Conservation (phyloP, 371 early-diverging fungal genomes). For the Rhizopus sp. region DNA sequence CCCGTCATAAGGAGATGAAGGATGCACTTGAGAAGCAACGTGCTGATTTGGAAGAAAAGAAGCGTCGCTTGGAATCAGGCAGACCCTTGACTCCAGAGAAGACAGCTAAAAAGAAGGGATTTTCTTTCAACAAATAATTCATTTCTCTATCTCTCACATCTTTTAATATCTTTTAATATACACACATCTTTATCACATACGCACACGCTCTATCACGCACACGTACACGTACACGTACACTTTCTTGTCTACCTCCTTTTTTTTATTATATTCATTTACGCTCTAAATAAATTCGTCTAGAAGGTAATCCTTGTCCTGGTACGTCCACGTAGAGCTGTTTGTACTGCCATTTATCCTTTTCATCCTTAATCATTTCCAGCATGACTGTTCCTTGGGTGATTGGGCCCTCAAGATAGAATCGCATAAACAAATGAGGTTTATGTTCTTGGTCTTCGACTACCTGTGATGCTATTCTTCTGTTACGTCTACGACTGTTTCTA, state of each 20-base stretch:
- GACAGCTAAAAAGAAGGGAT: conserved; percentile 79
- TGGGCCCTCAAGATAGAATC: conserved; percentile 54
- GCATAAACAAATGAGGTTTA: conserved; percentile 51
- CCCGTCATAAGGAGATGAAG: conserved; percentile 97
- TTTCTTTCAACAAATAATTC: conserved; percentile 68
- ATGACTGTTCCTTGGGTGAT: conserved; percentile 46
- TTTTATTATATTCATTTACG: background rate
- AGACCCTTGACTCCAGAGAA: conserved; percentile 88
- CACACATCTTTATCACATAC: background rate
- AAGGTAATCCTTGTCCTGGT: conserved; percentile 42
- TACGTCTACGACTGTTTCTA: conserved; percentile 44
- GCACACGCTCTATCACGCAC: background rate
- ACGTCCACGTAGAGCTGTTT: conserved; percentile 55
- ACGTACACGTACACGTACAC: background rate
- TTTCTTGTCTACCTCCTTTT: background rate
- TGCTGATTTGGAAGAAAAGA: conserved; percentile 91
- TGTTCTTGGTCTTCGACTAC: conserved; percentile 40
- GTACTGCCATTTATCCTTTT: conserved; percentile 51
- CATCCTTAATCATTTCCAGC: conserved; percentile 55
- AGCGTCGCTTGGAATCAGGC: conserved; percentile 82
- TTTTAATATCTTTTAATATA: background rate
- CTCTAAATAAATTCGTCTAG: conserved; percentile 25
- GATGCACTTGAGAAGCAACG: conserved; percentile 94
- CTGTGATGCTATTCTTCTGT: conserved; percentile 44
- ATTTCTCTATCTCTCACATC: background rate